Evolutionary conservation across 2,329 filamentous ascomycete species (phyloP), one percentile per base, ranked within the genome.

Genomic region (Fusarium nematophilum): DNA sequence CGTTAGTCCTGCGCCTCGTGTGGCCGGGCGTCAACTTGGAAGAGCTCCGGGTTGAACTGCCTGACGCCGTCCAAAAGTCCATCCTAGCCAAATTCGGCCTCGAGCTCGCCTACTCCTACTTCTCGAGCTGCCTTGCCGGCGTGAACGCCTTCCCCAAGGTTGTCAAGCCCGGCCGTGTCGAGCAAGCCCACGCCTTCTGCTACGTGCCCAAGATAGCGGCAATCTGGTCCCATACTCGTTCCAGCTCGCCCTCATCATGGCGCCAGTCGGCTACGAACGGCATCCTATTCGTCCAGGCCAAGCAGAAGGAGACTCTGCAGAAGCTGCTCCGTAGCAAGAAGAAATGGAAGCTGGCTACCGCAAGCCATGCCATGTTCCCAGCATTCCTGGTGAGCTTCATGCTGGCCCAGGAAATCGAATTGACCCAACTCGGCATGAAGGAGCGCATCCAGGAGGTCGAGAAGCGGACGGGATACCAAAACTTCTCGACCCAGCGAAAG

Each of bases 131-230:
- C 51, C 64, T 75, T 33, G 72, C 74, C 3, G 75, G 74, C 7
- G 66, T 75, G 6, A 66, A 70, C 10, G 65, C 66, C 1, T 64
- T 77, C 33, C 62, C 66, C 0, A 37, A 44, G 9, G 31, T 49
- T 2, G 31, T 42, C 2, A 43, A 23, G 5, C 37, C 56, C 3
- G 42, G 58, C 3, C 26, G 27, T 3, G 45, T 63, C 5, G 47
- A 57, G 6, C 66, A 65, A 10, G 56, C 72, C 4, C 75, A 71
- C 46, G 67, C 71, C 3, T 71, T 77, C 51, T 72, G 70, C 48
- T 77, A 76, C 37, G 70, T 72, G 14, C 76, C 76, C 3, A 78
- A 78, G 45, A 58, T 78, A 18, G 76, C 73, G 6, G 67, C 70
- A 13, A 63, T 74, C 18, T 78, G 76, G 76, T 75, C 75, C 3